Evolutionary conservation across 139 green algal genomes (phyloP), one percentile per base, ranked within the genome.

Genomic region (Diplosphaera chodatii): DNA sequence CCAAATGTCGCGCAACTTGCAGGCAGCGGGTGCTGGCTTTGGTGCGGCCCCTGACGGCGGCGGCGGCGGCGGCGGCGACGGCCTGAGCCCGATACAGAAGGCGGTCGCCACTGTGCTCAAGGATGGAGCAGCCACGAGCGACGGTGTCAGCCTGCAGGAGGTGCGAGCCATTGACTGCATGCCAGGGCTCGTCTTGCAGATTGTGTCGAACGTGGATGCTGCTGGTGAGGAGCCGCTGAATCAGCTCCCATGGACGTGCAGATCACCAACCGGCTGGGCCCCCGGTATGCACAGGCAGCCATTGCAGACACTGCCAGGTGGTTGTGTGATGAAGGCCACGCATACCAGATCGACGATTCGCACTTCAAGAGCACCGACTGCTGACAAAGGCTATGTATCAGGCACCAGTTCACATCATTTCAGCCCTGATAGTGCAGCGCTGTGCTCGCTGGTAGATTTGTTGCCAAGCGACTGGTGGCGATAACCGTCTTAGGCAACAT

Each of bases 321-420:
- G 31, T 63, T 96, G 74, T 41, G 70, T 10, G 77, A 89, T 66
- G 86, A 96, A 37, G 90, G 88, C 21, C 79, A 90, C 64, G 22
- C 93, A 22, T 96, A 96, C 82, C 87, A 81, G 55, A 93, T 84
- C 55, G 89, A 93, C 71, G 90, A 96, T 66, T 63, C 78, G 55
- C 88, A 91, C 79, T 92, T 74, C 78, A 92, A 91, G 80, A 64
- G 64, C 27, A 65, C 59, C 32, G 25, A 2, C 15, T 65, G n/a
- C 59, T 65, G 59, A n/a, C n/a, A n/a, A n/a, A 65, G 23, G 37
- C 10, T 48, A 6, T 48, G 37, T 48, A 10, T 63, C 10, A 28
- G 55, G 21, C 8, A 63, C 4, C 21, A 63, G 4, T n/a, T n/a
- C n/a, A n/a, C n/a, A n/a, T n/a, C n/a, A n/a, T n/a, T n/a, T n/a